Conservation (phyloP, 306 rosid genomes). For the Fagus sylvatica region DNA sequence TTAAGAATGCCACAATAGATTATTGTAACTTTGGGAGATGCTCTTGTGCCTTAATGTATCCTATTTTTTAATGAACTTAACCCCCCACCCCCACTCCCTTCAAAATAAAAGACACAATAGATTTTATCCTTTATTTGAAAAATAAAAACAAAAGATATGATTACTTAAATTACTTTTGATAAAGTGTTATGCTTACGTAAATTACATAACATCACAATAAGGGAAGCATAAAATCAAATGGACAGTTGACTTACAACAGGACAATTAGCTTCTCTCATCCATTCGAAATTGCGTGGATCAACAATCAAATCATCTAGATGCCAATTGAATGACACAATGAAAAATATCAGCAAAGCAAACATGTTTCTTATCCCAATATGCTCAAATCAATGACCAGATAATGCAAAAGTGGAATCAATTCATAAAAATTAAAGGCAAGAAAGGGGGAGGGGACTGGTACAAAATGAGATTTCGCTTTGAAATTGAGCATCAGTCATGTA, state of each 20-base stretch:
- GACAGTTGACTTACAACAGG: conserved; percentile 72
- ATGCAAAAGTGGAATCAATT: background rate
- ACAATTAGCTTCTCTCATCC: conserved; percentile 92
- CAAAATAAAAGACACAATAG: background rate
- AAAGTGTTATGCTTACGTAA: background rate
- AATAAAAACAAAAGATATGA: conserved; percentile 1
- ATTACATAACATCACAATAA: background rate
- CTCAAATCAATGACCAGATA: background rate
- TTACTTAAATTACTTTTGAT: background rate
- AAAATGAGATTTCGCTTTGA: background rate
- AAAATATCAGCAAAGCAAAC: background rate
- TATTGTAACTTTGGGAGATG: no score
- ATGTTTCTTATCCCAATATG: background rate
- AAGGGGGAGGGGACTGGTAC: background rate
- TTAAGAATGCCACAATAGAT: no score
- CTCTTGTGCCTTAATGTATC: no score
- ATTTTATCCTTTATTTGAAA: background rate
- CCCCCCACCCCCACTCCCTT: no score
- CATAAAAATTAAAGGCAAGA: background rate
- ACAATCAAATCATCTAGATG: conserved; percentile 86
- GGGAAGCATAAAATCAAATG: conserved; percentile 15
- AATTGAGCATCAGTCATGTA: background rate
- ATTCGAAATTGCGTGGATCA: conserved; percentile 89
- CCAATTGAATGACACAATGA: conserved; percentile 14
- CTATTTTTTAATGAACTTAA: no score